Conservation (phyloP, 768 basidiomycete species). For the Chalciporus pseudorubinellus region DNA sequence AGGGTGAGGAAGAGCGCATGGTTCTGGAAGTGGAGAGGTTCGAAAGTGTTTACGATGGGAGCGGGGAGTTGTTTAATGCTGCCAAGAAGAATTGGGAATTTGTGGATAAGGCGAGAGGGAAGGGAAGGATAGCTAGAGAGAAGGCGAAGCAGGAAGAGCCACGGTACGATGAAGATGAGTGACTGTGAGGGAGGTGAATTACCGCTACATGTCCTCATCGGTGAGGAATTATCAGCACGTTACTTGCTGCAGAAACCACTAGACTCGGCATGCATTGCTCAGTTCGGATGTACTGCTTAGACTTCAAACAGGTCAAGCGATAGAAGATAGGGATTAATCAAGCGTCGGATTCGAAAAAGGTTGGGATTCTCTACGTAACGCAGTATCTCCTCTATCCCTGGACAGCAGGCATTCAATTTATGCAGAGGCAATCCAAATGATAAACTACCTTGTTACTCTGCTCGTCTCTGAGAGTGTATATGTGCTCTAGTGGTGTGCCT, state of each 20-base stretch:
- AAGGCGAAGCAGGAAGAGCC: constrained; percentile 38
- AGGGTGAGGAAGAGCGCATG: not conserved
- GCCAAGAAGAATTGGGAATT: constrained; percentile 58
- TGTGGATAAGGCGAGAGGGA: constrained; percentile 71
- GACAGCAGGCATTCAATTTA: not conserved
- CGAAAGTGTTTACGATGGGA: constrained; percentile 48
- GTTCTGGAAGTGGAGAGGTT: constrained; percentile 53
- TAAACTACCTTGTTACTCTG: constrained; percentile 5
- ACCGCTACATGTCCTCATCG: not conserved
- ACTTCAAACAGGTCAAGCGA: not conserved
- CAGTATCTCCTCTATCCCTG: constrained; percentile 11
- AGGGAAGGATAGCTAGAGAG: constrained; percentile 70
- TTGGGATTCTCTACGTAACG: constrained; percentile 20
- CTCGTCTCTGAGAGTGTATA: not conserved
- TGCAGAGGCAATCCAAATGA: not conserved
- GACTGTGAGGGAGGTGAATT: too few species aligned
- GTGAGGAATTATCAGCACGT: too few species aligned
- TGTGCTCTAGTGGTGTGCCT: constrained; percentile 40
- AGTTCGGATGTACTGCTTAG: too few species aligned
- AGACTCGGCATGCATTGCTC: too few species aligned
- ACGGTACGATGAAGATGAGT: not conserved
- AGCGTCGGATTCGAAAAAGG: constrained; percentile 6
- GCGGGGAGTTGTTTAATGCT: constrained; percentile 43
- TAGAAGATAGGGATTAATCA: constrained; percentile 1
- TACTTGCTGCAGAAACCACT: too few species aligned